phyloP scores from a whole-genome alignment of 805 yeast genomes.

The Pichia cabralensis region DNA sequence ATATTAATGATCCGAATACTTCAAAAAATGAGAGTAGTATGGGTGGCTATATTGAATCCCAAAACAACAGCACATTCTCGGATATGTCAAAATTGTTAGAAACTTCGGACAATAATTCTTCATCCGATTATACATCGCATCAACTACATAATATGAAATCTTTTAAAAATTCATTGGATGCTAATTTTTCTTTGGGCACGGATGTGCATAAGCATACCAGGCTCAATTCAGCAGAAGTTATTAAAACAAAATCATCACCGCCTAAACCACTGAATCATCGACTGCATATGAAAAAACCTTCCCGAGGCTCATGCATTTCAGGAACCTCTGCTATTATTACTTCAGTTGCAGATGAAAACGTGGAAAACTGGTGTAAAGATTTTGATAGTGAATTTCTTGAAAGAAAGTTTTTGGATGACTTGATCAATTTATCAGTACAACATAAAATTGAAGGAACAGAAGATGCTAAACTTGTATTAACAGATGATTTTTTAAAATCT shows the following conservation, averaged over 20 bases:
- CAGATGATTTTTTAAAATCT: conserved; percentile 13
- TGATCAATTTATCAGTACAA: conserved; percentile 13
- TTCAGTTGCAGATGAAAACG: conserved; percentile 16
- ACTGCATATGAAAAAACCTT: conserved; percentile 20
- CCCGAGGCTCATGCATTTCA: conserved; percentile 26
- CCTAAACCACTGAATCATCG: background rate
- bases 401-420: conserved; percentile 16
- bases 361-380: background rate
- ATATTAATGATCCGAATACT: background rate
- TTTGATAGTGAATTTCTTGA: conserved; percentile 13
- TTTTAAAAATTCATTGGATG: too few species aligned
- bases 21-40: too few species aligned
- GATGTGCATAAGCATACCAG: background rate
- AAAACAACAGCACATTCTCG: too few species aligned
- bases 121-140: background rate
- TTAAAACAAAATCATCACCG: background rate
- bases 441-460: conserved; percentile 3
- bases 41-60: too few species aligned
- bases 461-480: conserved; percentile 7
- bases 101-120: too few species aligned
- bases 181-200: too few species aligned
- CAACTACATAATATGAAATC: too few species aligned
- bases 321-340: conserved; percentile 27
- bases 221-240: background rate
- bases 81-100: too few species aligned